Conservation (phyloP, 176 grass and related monocot species). For the Carex kokanica region DNA sequence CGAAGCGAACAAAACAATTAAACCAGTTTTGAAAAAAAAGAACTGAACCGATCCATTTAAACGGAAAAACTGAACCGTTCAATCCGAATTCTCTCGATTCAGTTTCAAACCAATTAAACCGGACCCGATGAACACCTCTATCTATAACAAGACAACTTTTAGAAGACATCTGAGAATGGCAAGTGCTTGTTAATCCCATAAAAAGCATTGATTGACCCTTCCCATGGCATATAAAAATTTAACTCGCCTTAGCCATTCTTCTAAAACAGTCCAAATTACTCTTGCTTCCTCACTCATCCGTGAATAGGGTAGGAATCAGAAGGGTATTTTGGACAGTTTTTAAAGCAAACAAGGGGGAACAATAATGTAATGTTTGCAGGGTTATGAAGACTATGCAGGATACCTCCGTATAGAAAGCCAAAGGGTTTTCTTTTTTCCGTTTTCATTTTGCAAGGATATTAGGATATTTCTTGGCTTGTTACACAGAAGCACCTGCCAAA, state of each 20-base stretch:
- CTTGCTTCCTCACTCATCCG: background rate
- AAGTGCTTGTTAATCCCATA: background rate
- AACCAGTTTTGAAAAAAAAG: too few species aligned
- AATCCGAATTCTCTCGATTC: too few species aligned
- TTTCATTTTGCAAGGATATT: background rate
- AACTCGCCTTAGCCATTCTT: constrained; percentile 16
- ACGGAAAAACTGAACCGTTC: too few species aligned
- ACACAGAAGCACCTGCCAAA: background rate
- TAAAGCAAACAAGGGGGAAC: background rate
- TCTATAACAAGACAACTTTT: too few species aligned
- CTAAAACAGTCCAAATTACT: constrained; percentile 4
- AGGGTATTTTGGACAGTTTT: background rate
- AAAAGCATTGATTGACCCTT: background rate
- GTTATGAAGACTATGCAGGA: background rate
- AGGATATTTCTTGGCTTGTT: background rate
- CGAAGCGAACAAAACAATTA: too few species aligned
- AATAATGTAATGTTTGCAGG: background rate
- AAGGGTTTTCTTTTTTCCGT: background rate
- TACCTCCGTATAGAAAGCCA: background rate
- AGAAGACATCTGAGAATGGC: background rate
- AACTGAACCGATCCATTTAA: too few species aligned
- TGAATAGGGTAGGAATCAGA: background rate
- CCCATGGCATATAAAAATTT: background rate
- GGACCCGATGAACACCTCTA: too few species aligned
- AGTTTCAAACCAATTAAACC: too few species aligned